phyloP scores from a whole-genome alignment of 352 stramenopile genomes.

The Globisporangium canariense region DNA sequence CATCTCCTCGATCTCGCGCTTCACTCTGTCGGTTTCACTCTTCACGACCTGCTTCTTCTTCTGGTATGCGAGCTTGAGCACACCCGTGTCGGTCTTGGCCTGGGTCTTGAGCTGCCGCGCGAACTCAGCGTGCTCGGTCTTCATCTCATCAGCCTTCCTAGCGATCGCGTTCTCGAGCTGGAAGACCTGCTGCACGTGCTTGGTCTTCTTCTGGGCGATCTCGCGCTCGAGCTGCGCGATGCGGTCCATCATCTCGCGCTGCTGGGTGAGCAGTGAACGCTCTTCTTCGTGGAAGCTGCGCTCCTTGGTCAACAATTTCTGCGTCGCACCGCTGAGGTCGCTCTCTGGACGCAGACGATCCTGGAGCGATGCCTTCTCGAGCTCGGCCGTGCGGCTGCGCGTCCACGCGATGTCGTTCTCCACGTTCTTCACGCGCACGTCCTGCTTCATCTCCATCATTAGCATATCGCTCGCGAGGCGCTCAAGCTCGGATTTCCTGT shows the following conservation, averaged over 20 bases:
- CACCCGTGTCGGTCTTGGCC: constrained; percentile 42
- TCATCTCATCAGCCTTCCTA: constrained; percentile 32
- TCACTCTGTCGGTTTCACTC: constrained; percentile 24
- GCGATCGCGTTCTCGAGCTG: constrained; percentile 38
- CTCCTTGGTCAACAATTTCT: constrained; percentile 43
- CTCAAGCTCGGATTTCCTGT: constrained; percentile 45
- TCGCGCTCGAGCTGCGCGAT: constrained; percentile 55
- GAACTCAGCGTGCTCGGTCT: constrained; percentile 42
- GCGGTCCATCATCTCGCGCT: constrained; percentile 54
- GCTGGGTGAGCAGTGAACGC: constrained; percentile 44
- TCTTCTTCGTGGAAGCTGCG: constrained; percentile 55
- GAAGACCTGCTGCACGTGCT: constrained; percentile 54
- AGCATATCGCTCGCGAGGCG: constrained; percentile 36
- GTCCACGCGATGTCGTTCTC: constrained; percentile 53
- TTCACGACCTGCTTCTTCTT: constrained; percentile 41
- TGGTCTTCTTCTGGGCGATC: constrained; percentile 55
- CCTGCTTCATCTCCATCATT: constrained; percentile 64
- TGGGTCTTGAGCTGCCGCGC: constrained; percentile 52
- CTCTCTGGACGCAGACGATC: constrained; percentile 32
- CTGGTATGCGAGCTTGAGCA: constrained; percentile 45
- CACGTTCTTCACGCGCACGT: constrained; percentile 43
- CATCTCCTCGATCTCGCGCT: constrained; percentile 27
- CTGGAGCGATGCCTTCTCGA: constrained; percentile 32
- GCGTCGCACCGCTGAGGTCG: constrained; percentile 27
- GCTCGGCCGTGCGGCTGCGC: constrained; percentile 42